Evolutionary conservation across 1,284 basidiomycete genomes (phyloP), one percentile per base, ranked within the genome.

Genomic region (Cryptococcus hybrid): DNA sequence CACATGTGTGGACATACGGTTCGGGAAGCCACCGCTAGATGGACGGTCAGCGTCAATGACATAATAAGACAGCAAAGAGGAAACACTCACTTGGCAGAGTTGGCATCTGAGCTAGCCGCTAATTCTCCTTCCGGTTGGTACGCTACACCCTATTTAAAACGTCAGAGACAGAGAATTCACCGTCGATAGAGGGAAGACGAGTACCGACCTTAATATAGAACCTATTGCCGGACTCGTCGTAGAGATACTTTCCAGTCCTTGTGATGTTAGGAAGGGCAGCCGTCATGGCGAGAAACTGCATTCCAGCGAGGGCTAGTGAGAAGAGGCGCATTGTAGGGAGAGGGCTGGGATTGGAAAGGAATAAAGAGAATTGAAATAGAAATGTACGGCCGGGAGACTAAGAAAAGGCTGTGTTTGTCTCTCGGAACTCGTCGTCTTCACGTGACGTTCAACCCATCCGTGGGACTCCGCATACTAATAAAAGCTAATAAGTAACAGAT

Each of bases 61-160:
- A n/a, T 35, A 36, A 12, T 15, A 39, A 46, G 34, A 53, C 15
- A 35, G 18, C 38, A 34, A 37, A 34, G 18, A 13, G 34, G 45
- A 24, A 8, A 7, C 1, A 68, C 76, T 52, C 56, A 78, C 76
- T 79, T 76, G 2, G 63, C 72, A 7, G 83, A 79, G 69, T 89
- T 86, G 5, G 82, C 75, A 47, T 78, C 78, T 15, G 71, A 72
- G 53, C 64, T 79, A 5, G 60, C 69, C 11, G 78, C 71, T 58
- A 79, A 59, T 79, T 69, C 65, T 82, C 91, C 92, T 75, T 92
- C 88, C 59, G 86, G 84, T 76, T 95, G 92, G 78, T 96, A 96
- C 30, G 90, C 90, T 57, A 94, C 80, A 57, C 92, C 92, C 80
- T 80, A 57, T 30, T 7, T 4, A 11, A 44, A 18, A 18, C 18